phyloP scores from a whole-genome alignment of 2,329 filamentous ascomycete species.

The Neospermospora avenae region DNA sequence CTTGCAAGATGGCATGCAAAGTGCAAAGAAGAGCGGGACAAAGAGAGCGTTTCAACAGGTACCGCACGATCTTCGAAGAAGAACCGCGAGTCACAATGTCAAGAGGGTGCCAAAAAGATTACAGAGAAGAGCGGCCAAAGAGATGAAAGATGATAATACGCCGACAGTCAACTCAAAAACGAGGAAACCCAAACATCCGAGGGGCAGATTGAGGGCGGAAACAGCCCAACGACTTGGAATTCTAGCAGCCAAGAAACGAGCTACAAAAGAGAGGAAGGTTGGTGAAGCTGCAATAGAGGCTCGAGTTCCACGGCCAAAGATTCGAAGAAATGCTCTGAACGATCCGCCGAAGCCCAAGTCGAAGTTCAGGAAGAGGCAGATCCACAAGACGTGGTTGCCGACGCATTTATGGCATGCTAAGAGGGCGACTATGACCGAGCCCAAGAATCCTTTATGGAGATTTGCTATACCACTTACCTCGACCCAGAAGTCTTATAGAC shows the following conservation, averaged over 20 bases:
- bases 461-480: conserved; percentile 83
- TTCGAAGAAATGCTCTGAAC: conserved; percentile 68
- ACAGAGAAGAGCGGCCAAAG: conserved; percentile 60
- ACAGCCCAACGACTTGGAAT: conserved; percentile 69
- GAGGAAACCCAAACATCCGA: conserved; percentile 57
- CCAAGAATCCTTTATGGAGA: conserved; percentile 79
- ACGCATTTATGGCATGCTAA: conserved; percentile 96
- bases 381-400: conserved; percentile 88
- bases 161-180: conserved; percentile 68
- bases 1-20: conserved; percentile 76
- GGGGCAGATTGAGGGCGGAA: conserved; percentile 65
- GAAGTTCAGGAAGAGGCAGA: conserved; percentile 81
- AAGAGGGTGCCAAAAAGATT: conserved; percentile 82
- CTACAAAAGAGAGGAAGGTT: conserved; percentile 37
- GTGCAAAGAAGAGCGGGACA: conserved; percentile 58
- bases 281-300: conserved; percentile 37
- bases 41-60: conserved; percentile 88
- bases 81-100: conserved; percentile 93
- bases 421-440: conserved; percentile 80
- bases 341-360: conserved; percentile 56
- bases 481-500: conserved; percentile 84
- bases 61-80: conserved; percentile 75
- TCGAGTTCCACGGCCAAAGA: conserved; percentile 55
- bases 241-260: conserved; percentile 55
- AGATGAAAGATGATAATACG: conserved; percentile 90